Percentiles rank a stretch among this genome's conserved stretches.
phyloP scores from a whole-genome alignment of 106 monocot species.

The Narthecium ossifragum region DNA sequence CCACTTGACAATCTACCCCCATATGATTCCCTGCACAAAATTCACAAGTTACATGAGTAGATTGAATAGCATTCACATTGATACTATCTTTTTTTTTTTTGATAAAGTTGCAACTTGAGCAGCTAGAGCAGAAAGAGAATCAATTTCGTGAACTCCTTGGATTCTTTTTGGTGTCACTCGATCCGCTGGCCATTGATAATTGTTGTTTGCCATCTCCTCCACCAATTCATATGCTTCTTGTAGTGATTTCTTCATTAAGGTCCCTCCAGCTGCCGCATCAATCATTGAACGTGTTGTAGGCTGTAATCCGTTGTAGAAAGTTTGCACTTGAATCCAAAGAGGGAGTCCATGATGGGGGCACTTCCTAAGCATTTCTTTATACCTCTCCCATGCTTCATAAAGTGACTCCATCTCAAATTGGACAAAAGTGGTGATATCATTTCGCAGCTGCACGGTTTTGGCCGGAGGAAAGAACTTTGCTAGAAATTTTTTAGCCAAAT shows the following conservation, averaged over 20 bases:
- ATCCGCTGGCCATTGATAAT: conserved; percentile 2
- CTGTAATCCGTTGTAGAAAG: conserved; percentile 2
- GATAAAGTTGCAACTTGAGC: background rate
- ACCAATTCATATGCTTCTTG: conserved; percentile 1
- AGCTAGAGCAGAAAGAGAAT: background rate
- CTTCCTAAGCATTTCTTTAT: conserved; percentile 5
- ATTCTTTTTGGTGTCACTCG: background rate
- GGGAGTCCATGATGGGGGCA: conserved; percentile 3
- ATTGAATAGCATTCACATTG: background rate
- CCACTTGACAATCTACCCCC: background rate
- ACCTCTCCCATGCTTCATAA: conserved; percentile 6
- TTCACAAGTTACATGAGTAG: background rate
- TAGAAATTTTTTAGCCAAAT: background rate
- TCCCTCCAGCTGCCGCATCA: conserved; percentile 1
- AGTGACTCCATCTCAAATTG: background rate
- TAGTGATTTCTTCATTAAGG: background rate
- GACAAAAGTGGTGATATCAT: background rate
- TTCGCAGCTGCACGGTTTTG: background rate
- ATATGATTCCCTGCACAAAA: background rate
- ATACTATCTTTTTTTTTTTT: background rate
- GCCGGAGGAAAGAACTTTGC: conserved; percentile 1
- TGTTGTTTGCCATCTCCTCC: conserved; percentile 3
- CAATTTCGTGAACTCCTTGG: background rate
- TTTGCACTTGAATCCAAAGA: background rate
- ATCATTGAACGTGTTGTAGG: background rate